Base-by-base conservation (phyloP, 2,329 filamentous ascomycete species). In the Microsporum audouinii region DNA sequence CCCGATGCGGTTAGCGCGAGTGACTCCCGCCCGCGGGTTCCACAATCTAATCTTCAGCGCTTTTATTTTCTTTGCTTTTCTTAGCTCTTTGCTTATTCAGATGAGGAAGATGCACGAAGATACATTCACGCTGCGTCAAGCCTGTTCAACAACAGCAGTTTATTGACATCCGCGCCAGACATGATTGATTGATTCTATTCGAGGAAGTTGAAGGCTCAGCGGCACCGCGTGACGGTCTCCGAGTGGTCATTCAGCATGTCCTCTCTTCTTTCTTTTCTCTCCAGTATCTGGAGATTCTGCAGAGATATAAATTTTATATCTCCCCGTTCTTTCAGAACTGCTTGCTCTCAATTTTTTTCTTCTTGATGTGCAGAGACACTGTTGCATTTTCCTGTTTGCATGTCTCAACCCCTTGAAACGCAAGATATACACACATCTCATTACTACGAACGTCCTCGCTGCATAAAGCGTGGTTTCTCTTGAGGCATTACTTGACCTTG, bases 1-100 rank as follows among this genome's bases (percentile, higher is more conserved):
- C 62, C 62, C 57, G 60, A 63, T 60, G 57, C 57, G 62, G 62
- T 60, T 63, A 63, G 62, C 38, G 56, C 34, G 51, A 14, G 17
- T 41, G n/a, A 12, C 55, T 43, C 14, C 55, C 36, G 23, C 34
- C 5, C 10, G 49, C 33, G 10, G n/a, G 53, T 6, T 31, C 31
- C 53, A 56, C 55, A 39, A 23, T 31, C 55, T n/a, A 17, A 23
- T 41, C 55, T 57, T 57, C 55, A 41, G 34, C 36, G 7, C 27
- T 56, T 31, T 39, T 56, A 1, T 56, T 56, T 23, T 31, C 17
- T 14, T 56, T 23, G 38, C 17, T 17, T 56, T 56, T 41, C 60
- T 51, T 59, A 43, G 39, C 39, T n/a, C 39, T 33, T 47, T 60
- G 59, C 43, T 63, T 67, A 58, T 63, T 45, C 49, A 49, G 23